A percentile compares a stretch with the other conserved stretches of the same genome.
phyloP scores from a whole-genome alignment of 805 yeast species.

The Yarrowia osloensis region DNA sequence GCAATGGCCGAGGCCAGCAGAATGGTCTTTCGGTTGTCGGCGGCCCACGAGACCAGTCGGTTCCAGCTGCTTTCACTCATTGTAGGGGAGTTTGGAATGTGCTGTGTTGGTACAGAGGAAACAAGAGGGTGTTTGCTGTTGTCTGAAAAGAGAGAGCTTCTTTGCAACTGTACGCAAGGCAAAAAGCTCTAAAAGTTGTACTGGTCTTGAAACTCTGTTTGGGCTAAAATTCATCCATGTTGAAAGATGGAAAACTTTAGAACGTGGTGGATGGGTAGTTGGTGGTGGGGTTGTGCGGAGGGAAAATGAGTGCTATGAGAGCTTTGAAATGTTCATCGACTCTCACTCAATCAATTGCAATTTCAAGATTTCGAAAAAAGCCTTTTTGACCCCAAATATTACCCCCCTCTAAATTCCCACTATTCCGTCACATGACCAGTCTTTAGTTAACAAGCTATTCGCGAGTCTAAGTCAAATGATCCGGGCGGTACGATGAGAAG shows the following conservation, averaged over 20 bases:
- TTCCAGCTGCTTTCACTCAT: constrained; percentile 30
- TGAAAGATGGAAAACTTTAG: constrained; percentile 25
- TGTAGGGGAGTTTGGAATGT: not conserved
- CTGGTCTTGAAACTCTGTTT: constrained; percentile 11
- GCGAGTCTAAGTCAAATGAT: constrained; percentile 4
- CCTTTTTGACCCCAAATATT: too few species aligned
- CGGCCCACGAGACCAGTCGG: constrained; percentile 28
- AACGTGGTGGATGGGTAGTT: not conserved
- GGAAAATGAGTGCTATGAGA: too few species aligned
- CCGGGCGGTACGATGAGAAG: not conserved
- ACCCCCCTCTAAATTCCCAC: not conserved
- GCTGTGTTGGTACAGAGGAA: not conserved
- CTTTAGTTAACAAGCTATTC: not conserved
- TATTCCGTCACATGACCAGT: not conserved
- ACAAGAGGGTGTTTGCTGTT: not conserved
- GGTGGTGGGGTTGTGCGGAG: too few species aligned
- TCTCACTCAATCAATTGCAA: too few species aligned
- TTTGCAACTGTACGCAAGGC: not conserved
- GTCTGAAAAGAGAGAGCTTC: not conserved
- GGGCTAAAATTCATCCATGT: not conserved
- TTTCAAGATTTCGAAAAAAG: too few species aligned
- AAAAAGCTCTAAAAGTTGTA: constrained; percentile 1
- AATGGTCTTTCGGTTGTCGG: constrained; percentile 27
- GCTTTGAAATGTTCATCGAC: too few species aligned
- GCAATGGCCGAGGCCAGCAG: constrained; percentile 13